These are phyloP conservation scores for Orbilia blumenaviensis DNA, from an alignment of 2,329 filamentous ascomycete species.

Conservation along the genomic window DNA sequence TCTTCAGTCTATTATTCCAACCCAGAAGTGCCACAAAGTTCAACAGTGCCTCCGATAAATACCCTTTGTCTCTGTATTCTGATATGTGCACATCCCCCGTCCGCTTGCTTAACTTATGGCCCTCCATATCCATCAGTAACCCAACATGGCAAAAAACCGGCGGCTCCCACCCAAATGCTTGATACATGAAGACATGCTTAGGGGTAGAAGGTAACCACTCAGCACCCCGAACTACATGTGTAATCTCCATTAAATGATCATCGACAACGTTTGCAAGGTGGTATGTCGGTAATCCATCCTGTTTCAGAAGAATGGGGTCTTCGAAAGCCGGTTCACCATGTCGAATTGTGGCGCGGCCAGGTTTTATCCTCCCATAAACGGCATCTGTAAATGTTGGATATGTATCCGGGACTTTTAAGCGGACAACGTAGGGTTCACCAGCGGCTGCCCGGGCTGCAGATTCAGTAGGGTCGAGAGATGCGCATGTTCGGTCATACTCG, in stretches of 20 bases:
- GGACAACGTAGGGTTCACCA: slow-evolving; percentile 78
- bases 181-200: slow-evolving; percentile 75
- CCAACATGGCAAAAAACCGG: slow-evolving; percentile 84
- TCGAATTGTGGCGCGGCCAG: slow-evolving; percentile 63
- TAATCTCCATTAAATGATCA: slow-evolving; percentile 93
- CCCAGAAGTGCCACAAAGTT: slow-evolving; percentile 89
- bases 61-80: slow-evolving; percentile 66
- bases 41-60: slow-evolving; percentile 70
- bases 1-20: slow-evolving; percentile 75
- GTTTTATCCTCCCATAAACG: slow-evolving; percentile 76
- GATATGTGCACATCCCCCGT: slow-evolving; percentile 68
- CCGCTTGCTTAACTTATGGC: slow-evolving; percentile 86
- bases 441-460: slow-evolving; percentile 74
- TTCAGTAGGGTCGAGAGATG: slow-evolving; percentile 71
- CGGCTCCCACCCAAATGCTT: slow-evolving; percentile 77
- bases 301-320: slow-evolving; percentile 90
- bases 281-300: slow-evolving; percentile 92
- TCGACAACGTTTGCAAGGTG: slow-evolving; percentile 98
- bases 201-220: slow-evolving; percentile 98
- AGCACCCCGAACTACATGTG: slow-evolving; percentile 89
- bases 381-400: slow-evolving; percentile 77
- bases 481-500: slow-evolving; percentile 78
- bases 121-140: slow-evolving; percentile 73
- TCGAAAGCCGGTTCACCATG: slow-evolving; percentile 69
- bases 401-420: slow-evolving; percentile 67